Evolutionary conservation across 345 rosid genomes (phyloP).

Genomic region (Acer saccharum): DNA sequence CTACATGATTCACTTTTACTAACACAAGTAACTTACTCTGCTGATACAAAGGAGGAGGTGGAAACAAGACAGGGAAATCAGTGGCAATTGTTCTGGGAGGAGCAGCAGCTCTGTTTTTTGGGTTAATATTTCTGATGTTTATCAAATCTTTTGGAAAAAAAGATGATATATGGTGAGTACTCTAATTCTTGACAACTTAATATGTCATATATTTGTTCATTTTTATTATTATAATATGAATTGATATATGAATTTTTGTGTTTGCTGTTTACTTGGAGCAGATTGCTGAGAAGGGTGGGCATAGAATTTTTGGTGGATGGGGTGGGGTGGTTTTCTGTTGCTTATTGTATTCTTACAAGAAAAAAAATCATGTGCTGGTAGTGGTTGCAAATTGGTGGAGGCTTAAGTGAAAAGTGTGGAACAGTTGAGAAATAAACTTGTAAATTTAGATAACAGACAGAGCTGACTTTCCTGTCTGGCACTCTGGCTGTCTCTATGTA

Average conservation of each 20-base stretch:
- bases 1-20: background rate
- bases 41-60: background rate
- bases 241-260: background rate
- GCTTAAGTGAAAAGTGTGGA: background rate
- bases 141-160: slow-evolving; percentile 42
- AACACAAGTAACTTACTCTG: background rate
- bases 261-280: background rate
- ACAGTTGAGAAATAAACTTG: background rate
- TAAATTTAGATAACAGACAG: too few species aligned
- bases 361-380: background rate
- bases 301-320: background rate
- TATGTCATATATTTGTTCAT: background rate
- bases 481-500: background rate
- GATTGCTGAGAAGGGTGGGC: background rate
- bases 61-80: slow-evolving; percentile 31
- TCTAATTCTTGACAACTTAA: background rate
- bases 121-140: slow-evolving; percentile 35
- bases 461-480: background rate
- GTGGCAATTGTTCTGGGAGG: slow-evolving; percentile 76
- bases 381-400: slow-evolving; percentile 6
- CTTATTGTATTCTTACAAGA: background rate
- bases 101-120: slow-evolving; percentile 48
- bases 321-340: background rate
- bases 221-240: too few species aligned
- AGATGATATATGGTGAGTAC: slow-evolving; percentile 41